Evolutionary conservation across 1,284 basidiomycete species (phyloP).

Genomic region (Coniophora puteana): DNA sequence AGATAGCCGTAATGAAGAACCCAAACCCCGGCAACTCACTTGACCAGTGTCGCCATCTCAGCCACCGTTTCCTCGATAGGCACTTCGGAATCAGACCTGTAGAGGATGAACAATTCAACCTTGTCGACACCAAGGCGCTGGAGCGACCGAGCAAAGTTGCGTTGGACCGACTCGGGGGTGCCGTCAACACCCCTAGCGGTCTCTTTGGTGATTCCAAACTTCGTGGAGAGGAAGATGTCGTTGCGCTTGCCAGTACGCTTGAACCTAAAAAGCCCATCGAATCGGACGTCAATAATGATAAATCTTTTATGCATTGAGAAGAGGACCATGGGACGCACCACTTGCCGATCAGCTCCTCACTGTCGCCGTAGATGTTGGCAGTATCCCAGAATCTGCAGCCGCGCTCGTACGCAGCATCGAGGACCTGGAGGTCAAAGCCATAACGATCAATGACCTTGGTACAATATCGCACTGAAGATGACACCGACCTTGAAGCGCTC

Average conservation of each 20-base stretch:
- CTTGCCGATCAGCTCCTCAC: constrained; percentile 36
- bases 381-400: constrained; percentile 39
- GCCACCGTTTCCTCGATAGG: constrained; percentile 25
- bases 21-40: constrained; percentile 14
- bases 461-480: neutral
- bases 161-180: constrained; percentile 19
- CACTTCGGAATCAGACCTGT: constrained; percentile 15
- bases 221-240: constrained; percentile 45
- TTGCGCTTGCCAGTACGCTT: constrained; percentile 33
- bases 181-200: too few relatives aligned
- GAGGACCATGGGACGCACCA: too few relatives aligned
- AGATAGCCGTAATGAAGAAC: neutral
- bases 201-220: constrained; percentile 34
- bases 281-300: too few relatives aligned
- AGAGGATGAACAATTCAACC: too few relatives aligned
- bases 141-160: constrained; percentile 24
- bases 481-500: constrained; percentile 37
- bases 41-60: constrained; percentile 31
- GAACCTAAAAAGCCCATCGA: constrained; percentile 25
- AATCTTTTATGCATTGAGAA: too few relatives aligned
- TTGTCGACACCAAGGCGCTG: constrained; percentile 25
- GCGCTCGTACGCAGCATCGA: constrained; percentile 24
- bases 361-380: constrained; percentile 33
- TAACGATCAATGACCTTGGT: neutral
- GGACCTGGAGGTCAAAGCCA: constrained; percentile 18